Percentiles rank a stretch among this genome's conserved stretches.
Evolutionary conservation across 352 stramenopile genomes (phyloP).

Genomic region (Pythium biforme): DNA sequence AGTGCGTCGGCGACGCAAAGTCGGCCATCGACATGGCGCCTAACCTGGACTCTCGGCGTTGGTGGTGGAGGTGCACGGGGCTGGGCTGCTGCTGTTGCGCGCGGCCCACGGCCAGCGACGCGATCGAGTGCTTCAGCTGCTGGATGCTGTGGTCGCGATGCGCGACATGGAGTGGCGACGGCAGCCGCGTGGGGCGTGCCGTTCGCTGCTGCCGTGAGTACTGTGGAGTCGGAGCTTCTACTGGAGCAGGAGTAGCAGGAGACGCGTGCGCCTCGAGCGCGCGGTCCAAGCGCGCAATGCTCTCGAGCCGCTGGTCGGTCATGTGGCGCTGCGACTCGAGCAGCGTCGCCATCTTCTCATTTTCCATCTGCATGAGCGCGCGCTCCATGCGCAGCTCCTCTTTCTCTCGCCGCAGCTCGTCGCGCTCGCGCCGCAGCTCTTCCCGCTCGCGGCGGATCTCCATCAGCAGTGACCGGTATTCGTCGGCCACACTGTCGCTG

Average conservation of each 20-base stretch:
- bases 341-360: slow-evolving; percentile 65
- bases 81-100: slow-evolving; percentile 6
- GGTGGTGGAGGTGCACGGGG: slow-evolving; percentile 9
- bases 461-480: slow-evolving; percentile 60
- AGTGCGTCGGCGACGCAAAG: slow-evolving; percentile 39
- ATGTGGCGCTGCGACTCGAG: slow-evolving; percentile 60
- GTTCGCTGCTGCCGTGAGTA: slow-evolving; percentile 1
- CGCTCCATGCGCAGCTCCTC: slow-evolving; percentile 74
- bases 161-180: slow-evolving; percentile 17
- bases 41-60: slow-evolving; percentile 24
- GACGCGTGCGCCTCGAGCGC: slow-evolving; percentile 9
- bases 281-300: slow-evolving; percentile 18
- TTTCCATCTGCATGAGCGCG: slow-evolving; percentile 66
- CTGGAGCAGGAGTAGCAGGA: background rate
- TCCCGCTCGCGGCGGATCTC: slow-evolving; percentile 75
- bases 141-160: slow-evolving; percentile 21
- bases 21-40: slow-evolving; percentile 72
- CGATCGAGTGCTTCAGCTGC: slow-evolving; percentile 18
- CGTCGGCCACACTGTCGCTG: slow-evolving; percentile 42
- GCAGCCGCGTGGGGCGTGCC: slow-evolving; percentile 5
- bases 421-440: slow-evolving; percentile 67
- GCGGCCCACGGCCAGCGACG: slow-evolving; percentile 11
- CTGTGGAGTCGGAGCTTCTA: background rate
- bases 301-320: slow-evolving; percentile 52
- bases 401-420: slow-evolving; percentile 64